Conservation (phyloP, 352 stramenopile genomes). For the Pythium plurisporium region DNA sequence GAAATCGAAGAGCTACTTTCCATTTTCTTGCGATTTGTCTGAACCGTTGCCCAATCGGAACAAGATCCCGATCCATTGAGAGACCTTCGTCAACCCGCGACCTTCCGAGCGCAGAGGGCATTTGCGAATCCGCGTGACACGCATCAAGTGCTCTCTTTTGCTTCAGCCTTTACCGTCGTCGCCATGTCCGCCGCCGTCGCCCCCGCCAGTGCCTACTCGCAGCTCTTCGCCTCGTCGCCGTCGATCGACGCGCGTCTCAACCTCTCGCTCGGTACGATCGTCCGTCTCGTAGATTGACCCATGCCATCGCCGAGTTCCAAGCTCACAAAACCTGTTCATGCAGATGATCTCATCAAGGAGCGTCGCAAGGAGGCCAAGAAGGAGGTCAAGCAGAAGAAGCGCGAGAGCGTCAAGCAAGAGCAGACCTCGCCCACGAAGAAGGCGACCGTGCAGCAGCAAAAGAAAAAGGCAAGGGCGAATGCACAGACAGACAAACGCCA, state of each 20-base stretch:
- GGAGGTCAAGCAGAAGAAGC: constrained; percentile 55
- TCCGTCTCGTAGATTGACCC: too few species aligned
- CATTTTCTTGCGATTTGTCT: background rate
- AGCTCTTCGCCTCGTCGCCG: constrained; percentile 7
- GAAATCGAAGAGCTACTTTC: background rate
- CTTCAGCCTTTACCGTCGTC: background rate
- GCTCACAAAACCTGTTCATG: background rate
- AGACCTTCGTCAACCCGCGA: background rate
- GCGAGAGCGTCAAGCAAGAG: constrained; percentile 24
- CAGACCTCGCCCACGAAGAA: constrained; percentile 17
- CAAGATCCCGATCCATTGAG: background rate
- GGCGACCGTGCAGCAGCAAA: constrained; percentile 26
- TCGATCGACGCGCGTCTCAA: constrained; percentile 22
- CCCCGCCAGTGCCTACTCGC: constrained; percentile 1
- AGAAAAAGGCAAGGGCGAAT: constrained; percentile 13
- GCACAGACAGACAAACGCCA: constrained; percentile 18
- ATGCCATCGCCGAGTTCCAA: too few species aligned
- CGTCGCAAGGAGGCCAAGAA: constrained; percentile 61
- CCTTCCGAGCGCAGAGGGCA: background rate
- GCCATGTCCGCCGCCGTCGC: background rate
- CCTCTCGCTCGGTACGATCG: constrained; percentile 22
- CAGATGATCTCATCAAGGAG: constrained; percentile 71
- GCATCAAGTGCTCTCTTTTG: background rate
- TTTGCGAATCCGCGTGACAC: constrained; percentile 5
- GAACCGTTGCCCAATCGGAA: background rate